Evolutionary conservation across 2,329 filamentous ascomycete species (phyloP).

Genomic region (Nothophoma quercina): DNA sequence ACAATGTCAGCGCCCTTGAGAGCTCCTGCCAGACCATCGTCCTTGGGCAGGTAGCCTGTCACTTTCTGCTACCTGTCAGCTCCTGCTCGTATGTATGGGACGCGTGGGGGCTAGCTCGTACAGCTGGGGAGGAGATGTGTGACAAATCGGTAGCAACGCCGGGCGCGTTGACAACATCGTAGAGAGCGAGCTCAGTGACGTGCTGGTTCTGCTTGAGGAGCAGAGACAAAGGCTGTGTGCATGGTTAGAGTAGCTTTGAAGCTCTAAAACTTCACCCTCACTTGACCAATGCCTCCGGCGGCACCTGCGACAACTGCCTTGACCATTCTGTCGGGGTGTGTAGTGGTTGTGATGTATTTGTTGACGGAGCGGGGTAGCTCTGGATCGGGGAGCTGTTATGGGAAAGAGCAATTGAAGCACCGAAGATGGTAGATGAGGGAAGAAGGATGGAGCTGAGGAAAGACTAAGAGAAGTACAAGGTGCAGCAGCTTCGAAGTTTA

Average conservation of each 20-base stretch:
- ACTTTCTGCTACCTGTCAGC: constrained; percentile 65
- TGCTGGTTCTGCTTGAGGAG: constrained; percentile 90
- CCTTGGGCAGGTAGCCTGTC: constrained; percentile 84
- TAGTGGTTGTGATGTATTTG: constrained; percentile 16
- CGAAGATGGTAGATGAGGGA: constrained; percentile 14
- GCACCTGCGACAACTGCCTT: constrained; percentile 81
- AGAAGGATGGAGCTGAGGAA: constrained; percentile 12
- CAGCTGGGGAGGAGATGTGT: constrained; percentile 91
- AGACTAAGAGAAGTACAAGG: constrained; percentile 16
- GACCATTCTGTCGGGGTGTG: constrained; percentile 47
- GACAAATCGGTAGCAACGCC: constrained; percentile 96
- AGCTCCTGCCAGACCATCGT: constrained; percentile 83
- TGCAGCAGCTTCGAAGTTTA: constrained; percentile 29
- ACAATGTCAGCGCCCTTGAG: constrained; percentile 95
- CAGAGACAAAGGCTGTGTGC: constrained; percentile 84
- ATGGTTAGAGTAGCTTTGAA: constrained; percentile 22
- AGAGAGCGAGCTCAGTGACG: constrained; percentile 91
- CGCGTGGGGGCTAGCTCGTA: constrained; percentile 53
- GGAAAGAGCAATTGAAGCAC: constrained; percentile 27
- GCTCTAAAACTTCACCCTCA: constrained; percentile 51
- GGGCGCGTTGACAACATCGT: constrained; percentile 99
- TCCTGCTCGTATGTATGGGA: constrained; percentile 14
- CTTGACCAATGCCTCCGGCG: constrained; percentile 98
- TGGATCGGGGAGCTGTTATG: constrained; percentile 4
- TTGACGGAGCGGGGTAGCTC: constrained; percentile 27